Conservation (phyloP, 2,329 filamentous ascomycete genomes). For the Apiospora hydei region DNA sequence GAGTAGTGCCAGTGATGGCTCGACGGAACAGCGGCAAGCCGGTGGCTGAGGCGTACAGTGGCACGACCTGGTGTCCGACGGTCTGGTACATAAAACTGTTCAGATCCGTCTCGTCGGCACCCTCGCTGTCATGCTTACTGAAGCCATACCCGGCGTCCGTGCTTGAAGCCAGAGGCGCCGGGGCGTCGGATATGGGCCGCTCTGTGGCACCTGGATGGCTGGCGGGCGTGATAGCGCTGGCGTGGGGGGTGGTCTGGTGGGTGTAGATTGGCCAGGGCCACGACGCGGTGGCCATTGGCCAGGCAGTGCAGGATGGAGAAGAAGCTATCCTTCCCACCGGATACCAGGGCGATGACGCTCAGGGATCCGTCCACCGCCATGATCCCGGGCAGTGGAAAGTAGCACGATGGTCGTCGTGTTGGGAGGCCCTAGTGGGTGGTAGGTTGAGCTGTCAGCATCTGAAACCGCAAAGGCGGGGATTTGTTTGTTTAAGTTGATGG, state of each 20-base stretch:
- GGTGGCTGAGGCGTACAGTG: conserved; percentile 81
- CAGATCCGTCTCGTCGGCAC: conserved; percentile 67
- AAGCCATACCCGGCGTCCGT: conserved; percentile 24
- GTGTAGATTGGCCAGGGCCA: conserved; percentile 89
- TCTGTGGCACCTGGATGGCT: conserved; percentile 24
- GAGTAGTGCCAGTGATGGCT: conserved; percentile 74
- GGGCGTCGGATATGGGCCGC: neutral
- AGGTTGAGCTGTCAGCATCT: conserved; percentile 1
- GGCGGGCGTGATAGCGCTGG: conserved; percentile 26
- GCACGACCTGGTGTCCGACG: conserved; percentile 86
- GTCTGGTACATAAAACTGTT: conserved; percentile 99
- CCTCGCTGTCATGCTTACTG: conserved; percentile 27
- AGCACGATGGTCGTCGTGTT: neutral
- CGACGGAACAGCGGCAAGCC: conserved; percentile 84
- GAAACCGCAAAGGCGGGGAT: conserved; percentile 7
- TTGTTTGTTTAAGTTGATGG: conserved; percentile 6
- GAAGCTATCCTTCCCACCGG: conserved; percentile 96
- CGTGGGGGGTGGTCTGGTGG: conserved; percentile 52
- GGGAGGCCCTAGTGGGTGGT: neutral
- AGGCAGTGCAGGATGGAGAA: conserved; percentile 92
- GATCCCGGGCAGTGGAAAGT: conserved; percentile 27
- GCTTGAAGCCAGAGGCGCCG: conserved; percentile 13
- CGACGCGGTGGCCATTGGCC: conserved; percentile 81
- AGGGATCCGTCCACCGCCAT: conserved; percentile 55
- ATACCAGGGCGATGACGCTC: conserved; percentile 90